phyloP scores from a whole-genome alignment of 164 flowering plant genomes.

The Amborella trichopoda region DNA sequence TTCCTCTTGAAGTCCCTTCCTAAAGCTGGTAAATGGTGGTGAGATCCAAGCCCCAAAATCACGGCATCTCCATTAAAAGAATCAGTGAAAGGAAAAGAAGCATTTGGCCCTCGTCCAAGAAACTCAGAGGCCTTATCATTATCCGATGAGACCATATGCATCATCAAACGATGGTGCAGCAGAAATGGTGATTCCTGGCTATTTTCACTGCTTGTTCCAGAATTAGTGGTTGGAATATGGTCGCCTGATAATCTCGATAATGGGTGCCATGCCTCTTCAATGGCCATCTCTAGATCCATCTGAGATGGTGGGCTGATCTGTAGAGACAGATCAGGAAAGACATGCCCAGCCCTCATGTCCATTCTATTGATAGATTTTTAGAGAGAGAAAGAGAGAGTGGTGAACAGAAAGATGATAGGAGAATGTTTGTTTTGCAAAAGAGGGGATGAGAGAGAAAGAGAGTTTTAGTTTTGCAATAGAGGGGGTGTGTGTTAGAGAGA shows the following conservation, averaged over 20 bases:
- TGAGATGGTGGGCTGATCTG: slow-evolving; percentile 83
- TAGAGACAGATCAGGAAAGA: slow-evolving; percentile 67
- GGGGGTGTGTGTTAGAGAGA: not conserved
- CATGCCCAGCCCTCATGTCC: slow-evolving; percentile 19
- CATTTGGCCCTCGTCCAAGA: slow-evolving; percentile 63
- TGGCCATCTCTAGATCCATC: no score
- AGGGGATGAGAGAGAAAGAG: not conserved
- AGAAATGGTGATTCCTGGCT: slow-evolving; percentile 57
- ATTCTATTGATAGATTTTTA: slow-evolving; percentile 1
- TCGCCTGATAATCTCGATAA: slow-evolving; percentile 17
- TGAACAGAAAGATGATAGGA: not conserved
- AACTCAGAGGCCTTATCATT: slow-evolving; percentile 16
- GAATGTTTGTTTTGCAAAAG: not conserved
- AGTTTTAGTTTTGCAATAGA: not conserved
- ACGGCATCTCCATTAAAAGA: slow-evolving; percentile 21
- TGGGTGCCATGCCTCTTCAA: no score
- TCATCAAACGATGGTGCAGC: no score
- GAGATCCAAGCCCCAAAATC: slow-evolving; percentile 7
- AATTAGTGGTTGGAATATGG: slow-evolving; percentile 29
- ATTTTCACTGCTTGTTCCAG: slow-evolving; percentile 54
- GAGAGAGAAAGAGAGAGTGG: not conserved
- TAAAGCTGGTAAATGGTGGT: slow-evolving; percentile 42
- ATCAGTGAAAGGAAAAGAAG: no score
- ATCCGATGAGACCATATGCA: slow-evolving; percentile 6
- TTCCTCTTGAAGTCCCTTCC: slow-evolving; percentile 53